Percentiles rank a stretch among this genome's conserved stretches.
Conservation (phyloP, 352 stramenopile genomes). For the Globisporangium polare region DNA sequence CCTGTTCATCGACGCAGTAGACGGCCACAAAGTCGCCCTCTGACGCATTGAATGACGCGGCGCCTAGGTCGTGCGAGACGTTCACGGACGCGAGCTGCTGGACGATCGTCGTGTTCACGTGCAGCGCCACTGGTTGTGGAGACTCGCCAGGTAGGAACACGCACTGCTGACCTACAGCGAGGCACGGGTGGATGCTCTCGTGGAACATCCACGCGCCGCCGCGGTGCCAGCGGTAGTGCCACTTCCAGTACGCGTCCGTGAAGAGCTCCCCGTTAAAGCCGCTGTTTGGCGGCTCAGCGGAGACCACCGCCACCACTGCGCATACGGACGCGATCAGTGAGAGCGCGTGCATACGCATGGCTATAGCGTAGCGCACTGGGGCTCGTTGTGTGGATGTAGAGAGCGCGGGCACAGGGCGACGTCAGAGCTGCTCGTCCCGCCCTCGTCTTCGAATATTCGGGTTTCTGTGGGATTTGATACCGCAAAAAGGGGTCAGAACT, state of each 20-base stretch:
- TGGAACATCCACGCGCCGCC: conserved; percentile 34
- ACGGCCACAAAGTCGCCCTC: conserved; percentile 29
- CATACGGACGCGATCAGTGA: neutral
- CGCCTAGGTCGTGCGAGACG: conserved; percentile 18
- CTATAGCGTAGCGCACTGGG: neutral
- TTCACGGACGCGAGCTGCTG: conserved; percentile 15
- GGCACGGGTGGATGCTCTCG: conserved; percentile 27
- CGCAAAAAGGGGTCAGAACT: neutral
- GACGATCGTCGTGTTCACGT: conserved; percentile 26
- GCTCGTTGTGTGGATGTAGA: neutral
- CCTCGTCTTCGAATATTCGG: conserved; percentile 6
- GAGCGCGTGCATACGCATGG: conserved; percentile 1
- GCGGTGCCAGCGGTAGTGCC: conserved; percentile 29
- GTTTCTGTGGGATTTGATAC: neutral
- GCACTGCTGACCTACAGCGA: conserved; percentile 5
- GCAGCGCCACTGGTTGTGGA: conserved; percentile 1
- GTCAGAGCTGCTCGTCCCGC: neutral
- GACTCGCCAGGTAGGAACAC: conserved; percentile 8
- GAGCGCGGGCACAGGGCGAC: neutral
- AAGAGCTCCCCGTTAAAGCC: conserved; percentile 5
- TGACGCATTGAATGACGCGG: neutral
- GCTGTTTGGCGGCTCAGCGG: neutral
- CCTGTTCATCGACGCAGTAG: conserved; percentile 32
- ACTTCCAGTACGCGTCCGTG: conserved; percentile 12
- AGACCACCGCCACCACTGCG: neutral